These are phyloP conservation scores for Tricholoma terreum DNA, from an alignment of 768 basidiomycete species.

Conservation along the genomic window DNA sequence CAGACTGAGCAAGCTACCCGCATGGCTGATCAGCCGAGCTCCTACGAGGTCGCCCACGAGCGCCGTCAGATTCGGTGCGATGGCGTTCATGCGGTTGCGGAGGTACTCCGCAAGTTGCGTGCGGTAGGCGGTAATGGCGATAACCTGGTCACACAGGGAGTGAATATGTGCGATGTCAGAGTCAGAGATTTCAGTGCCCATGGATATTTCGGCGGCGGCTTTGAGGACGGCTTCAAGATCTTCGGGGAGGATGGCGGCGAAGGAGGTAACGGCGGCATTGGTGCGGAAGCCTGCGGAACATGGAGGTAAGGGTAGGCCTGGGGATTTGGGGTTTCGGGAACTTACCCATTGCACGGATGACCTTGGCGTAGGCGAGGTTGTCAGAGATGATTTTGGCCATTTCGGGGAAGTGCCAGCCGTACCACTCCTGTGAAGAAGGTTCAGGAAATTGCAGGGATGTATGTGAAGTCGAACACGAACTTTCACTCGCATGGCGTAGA, in stretches of 20 bases:
- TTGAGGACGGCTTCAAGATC: conserved; percentile 95
- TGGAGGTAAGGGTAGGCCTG: neutral
- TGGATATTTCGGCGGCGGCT: conserved; percentile 94
- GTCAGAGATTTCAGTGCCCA: conserved; percentile 99
- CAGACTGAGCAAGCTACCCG: conserved; percentile 90
- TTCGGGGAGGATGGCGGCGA: conserved; percentile 91
- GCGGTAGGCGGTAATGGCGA: conserved; percentile 93
- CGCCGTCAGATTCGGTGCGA: conserved; percentile 94
- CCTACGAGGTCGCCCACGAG: conserved; percentile 92
- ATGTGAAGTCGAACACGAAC: conserved; percentile 39
- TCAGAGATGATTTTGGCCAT: conserved; percentile 98
- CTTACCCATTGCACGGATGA: conserved; percentile 86
- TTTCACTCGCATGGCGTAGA: conserved; percentile 99
- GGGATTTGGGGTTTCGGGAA: conserved; percentile 2
- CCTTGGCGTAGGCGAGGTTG: conserved; percentile 96
- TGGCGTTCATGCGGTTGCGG: conserved; percentile 95
- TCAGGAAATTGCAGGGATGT: neutral
- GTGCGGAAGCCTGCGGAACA: conserved; percentile 78
- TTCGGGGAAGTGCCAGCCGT: conserved; percentile 99
- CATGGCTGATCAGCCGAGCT: conserved; percentile 91
- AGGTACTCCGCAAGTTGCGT: conserved; percentile 95
- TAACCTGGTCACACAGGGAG: conserved; percentile 96
- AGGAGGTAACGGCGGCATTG: conserved; percentile 82
- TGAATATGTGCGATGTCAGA: conserved; percentile 96
- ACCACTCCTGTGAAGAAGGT: conserved; percentile 82